Conservation (phyloP, 1,284 basidiomycete genomes). For the Cutaneotrichosporon spelunceum region DNA sequence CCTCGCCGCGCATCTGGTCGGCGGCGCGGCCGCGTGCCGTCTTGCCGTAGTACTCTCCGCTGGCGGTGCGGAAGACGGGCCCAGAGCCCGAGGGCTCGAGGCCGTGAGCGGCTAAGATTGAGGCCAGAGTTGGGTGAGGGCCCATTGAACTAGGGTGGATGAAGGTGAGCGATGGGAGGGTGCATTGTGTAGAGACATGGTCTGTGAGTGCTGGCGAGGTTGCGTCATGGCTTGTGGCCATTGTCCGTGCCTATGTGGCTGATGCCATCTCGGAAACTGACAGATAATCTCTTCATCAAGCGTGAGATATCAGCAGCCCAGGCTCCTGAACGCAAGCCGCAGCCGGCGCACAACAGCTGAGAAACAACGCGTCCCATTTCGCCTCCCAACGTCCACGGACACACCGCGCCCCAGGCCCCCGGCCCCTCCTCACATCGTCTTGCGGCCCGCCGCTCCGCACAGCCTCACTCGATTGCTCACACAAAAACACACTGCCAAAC, state of each 20-base stretch:
- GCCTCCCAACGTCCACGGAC: too few relatives aligned
- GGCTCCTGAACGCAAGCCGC: too few relatives aligned
- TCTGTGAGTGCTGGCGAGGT: not conserved
- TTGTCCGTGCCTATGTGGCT: not conserved
- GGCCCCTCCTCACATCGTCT: too few relatives aligned
- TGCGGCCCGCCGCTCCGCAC: not conserved
- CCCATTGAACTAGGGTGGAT: not conserved
- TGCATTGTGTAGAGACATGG: not conserved
- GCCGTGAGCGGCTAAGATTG: slow-evolving; percentile 23
- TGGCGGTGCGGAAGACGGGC: slow-evolving; percentile 13
- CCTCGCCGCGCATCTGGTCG: slow-evolving; percentile 65
- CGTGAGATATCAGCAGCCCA: too few relatives aligned
- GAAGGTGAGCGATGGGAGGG: not conserved
- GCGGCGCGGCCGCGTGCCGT: slow-evolving; percentile 22
- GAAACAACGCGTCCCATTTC: too few relatives aligned
- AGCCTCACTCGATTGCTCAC: not conserved
- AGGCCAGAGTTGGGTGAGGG: slow-evolving; percentile 19
- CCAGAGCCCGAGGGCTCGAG: slow-evolving; percentile 22
- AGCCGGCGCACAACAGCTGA: too few relatives aligned
- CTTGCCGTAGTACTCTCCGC: slow-evolving; percentile 32
- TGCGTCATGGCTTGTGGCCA: not conserved
- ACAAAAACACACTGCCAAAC: not conserved
- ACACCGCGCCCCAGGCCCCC: too few relatives aligned
- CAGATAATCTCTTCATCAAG: too few relatives aligned
- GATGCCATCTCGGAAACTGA: too few relatives aligned